phyloP scores from a whole-genome alignment of 371 early-diverging fungal species.

The Umbelopsis sp. region DNA sequence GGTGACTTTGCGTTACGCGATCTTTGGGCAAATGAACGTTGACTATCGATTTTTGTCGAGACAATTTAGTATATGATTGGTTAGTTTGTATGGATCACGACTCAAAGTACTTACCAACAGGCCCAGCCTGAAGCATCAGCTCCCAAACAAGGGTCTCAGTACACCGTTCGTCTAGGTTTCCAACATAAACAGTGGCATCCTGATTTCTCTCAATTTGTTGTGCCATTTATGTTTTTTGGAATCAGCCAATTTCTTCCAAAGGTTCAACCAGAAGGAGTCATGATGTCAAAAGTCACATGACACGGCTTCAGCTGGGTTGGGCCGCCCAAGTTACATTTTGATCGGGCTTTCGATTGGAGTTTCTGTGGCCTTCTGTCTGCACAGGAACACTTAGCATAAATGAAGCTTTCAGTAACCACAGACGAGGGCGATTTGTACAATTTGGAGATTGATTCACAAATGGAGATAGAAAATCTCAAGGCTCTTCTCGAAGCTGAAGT shows the following conservation, averaged over 20 bases:
- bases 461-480: constrained; percentile 82
- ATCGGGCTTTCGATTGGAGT: neutral
- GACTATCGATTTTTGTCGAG: constrained; percentile 44
- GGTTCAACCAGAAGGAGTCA: neutral
- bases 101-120: constrained; percentile 71
- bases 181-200: constrained; percentile 97
- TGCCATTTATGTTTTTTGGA: constrained; percentile 29
- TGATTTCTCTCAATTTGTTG: constrained; percentile 79
- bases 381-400: constrained; percentile 24
- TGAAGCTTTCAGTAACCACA: constrained; percentile 68
- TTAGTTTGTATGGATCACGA: constrained; percentile 1
- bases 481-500: constrained; percentile 86
- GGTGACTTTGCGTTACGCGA: constrained; percentile 92
- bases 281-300: constrained; percentile 17
- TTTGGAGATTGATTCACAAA: constrained; percentile 78
- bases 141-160: constrained; percentile 96
- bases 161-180: constrained; percentile 95
- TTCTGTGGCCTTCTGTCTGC: constrained; percentile 3
- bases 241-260: neutral
- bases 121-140: constrained; percentile 97
- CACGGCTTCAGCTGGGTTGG: neutral
- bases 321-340: neutral
- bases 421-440: constrained; percentile 66
- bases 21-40: constrained; percentile 98
- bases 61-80: neutral